These are phyloP conservation scores for Pseudocercospora macadamiae DNA, from an alignment of 2,329 filamentous ascomycete species.

Conservation along the genomic window DNA sequence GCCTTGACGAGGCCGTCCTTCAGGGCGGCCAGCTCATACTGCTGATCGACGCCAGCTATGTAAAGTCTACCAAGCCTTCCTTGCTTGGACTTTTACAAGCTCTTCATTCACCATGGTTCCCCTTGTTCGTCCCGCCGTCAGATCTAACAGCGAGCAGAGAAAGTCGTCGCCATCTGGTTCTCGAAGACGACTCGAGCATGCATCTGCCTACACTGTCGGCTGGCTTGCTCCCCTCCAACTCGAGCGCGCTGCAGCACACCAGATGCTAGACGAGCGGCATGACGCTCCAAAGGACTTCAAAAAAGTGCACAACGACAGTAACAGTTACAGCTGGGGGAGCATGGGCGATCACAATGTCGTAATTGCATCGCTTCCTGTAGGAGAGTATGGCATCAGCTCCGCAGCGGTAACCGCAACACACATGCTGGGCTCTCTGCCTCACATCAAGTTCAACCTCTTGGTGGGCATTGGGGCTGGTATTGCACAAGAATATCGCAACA, in stretches of 20 bases:
- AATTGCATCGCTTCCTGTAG: constrained; percentile 27
- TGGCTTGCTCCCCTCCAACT: constrained; percentile 12
- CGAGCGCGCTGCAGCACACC: constrained; percentile 12
- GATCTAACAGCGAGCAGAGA: too few relatives aligned
- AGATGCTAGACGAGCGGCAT: constrained; percentile 17
- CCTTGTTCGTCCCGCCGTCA: too few relatives aligned
- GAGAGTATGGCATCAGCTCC: constrained; percentile 22
- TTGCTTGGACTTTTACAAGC: too few relatives aligned
- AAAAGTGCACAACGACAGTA: constrained; percentile 7
- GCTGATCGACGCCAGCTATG: too few relatives aligned
- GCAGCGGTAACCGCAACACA: constrained; percentile 27
- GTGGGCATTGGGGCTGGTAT: constrained; percentile 22
- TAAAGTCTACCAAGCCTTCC: too few relatives aligned
- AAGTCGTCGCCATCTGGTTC: too few relatives aligned
- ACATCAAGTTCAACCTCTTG: constrained; percentile 22
- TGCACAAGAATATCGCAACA: background rate
- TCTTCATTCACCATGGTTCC: too few relatives aligned
- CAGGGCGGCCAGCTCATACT: too few relatives aligned
- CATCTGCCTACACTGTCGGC: constrained; percentile 18
- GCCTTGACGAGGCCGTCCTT: too few relatives aligned
- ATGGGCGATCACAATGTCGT: constrained; percentile 32
- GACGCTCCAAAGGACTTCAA: background rate
- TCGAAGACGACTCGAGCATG: too few relatives aligned
- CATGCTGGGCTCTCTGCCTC: constrained; percentile 25
- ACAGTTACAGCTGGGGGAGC: constrained; percentile 19